Evolutionary conservation across 192 early-diverging fungal species (phyloP), one percentile per base, ranked within the genome.

Genomic region (Coemansia umbellata): DNA sequence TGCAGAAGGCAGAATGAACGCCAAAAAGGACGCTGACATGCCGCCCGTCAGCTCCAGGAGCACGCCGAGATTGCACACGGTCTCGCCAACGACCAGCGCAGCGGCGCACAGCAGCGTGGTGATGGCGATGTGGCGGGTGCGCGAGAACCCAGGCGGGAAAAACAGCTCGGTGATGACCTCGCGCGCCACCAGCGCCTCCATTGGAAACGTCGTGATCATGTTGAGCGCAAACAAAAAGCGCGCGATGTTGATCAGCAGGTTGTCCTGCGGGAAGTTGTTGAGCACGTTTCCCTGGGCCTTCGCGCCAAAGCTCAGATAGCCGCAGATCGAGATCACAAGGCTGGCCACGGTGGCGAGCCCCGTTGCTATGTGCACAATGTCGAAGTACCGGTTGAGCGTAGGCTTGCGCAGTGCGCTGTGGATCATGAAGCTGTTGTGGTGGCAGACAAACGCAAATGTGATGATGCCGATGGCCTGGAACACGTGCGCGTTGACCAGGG

Each of bases 391-490:
- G 53, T 92, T 87, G 31, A 95, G 74, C 27, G 90, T 90, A 1
- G 93, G 93, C 44, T 88, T 88, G 33, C 82, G 75, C 35, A 95
- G 64, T 8, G 91, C 90, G 9, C 86, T 87, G 63, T 87, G 91
- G 44, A 96, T 96, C 61, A 96, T 78, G 58, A 94, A 92, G 30
- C 87, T 91, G 65, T 94, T 96, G 74, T 96, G 93, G 60, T 96
- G 93, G 54, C 93, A 96, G 19, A 96, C 93, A 80, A 93, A 96
- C 1, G 93, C 92, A 78, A 95, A 95, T 54, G 90, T 91, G 9
- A 95, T 93, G 3, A 95, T 89, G 2, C 89, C 91, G 32, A 95
- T 87, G 0, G 90, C 86, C 51, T 90, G 87, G 50, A 88, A 86
- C n/a, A 87, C 50, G 19, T 81, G 85, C 1, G 69, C 63, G n/a